Evolutionary conservation across 106 monocot species (phyloP), one percentile per base, ranked within the genome.

Genomic region (Platanthera guangdongensis): DNA sequence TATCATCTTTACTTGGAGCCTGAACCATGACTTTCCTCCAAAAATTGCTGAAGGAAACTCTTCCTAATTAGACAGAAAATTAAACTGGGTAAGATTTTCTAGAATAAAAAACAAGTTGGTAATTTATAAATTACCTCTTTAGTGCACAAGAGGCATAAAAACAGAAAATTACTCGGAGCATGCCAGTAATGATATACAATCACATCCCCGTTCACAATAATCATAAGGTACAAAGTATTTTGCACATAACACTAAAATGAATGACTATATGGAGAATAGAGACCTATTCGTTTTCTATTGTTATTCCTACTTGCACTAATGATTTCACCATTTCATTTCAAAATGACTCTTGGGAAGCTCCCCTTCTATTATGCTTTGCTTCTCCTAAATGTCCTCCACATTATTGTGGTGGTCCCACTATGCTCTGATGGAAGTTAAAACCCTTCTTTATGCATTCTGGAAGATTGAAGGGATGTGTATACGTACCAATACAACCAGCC

Each of bases 21-120:
- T 76, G 82, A 76, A 93, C 80, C 81, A 81, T 80, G 52, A 93
- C 90, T 84, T 90, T 90, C 71, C 93, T 90, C 95, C 95, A 96
- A 14, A 96, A 74, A 4, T 55, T 50, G 72, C 87, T 89, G 13
- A 85, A 85, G 48, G 69, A 80, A 25, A 81, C 65, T 57, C 81
- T 82, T 68, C 94, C 94, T 94, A 76, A 48, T 9, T n/a, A 50
- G 21, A 51, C 22, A 8, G 51, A 51, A 9, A 9, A 72, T 19
- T 19, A 21, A 72, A 51, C 50, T 51, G 14, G 19, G 18, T 72
- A 72, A 72, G 72, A 51, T n/a, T 15, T 16, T 47, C 51, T 18
- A 8, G 50, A 49, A 50, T 50, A 2, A 49, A 71, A 71, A 68
- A 45, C 32, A 68, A 46, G 46, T 68, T 64, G 2, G 50, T 71